These are phyloP conservation scores for Trichophyton mentagrophytes DNA, from an alignment of 2,329 filamentous ascomycete species.

Conservation along the genomic window DNA sequence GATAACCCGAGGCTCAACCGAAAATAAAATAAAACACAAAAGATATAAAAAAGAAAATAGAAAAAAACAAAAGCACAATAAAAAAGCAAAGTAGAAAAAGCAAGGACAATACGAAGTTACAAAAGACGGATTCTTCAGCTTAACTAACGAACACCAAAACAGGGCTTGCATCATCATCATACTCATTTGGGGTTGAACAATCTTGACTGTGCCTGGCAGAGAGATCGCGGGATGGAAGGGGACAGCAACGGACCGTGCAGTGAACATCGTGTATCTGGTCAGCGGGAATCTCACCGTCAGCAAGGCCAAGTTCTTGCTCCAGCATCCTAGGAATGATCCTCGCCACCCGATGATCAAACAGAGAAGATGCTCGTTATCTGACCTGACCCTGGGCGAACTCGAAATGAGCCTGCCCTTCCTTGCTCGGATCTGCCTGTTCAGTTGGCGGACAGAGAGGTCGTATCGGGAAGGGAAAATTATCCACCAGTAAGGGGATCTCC, in stretches of 20 bases:
- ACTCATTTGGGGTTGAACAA: background rate
- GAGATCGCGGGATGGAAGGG: background rate
- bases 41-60: background rate
- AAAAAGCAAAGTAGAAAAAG: background rate
- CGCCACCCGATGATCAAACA: background rate
- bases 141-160: background rate
- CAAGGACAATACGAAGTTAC: background rate
- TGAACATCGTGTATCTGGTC: background rate
- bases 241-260: background rate
- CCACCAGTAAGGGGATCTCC: constrained; percentile 1
- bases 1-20: background rate
- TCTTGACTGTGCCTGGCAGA: background rate
- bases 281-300: background rate
- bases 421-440: background rate
- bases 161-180: background rate
- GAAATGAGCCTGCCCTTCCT: background rate
- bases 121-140: background rate
- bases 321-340: background rate
- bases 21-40: background rate
- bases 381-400: background rate
- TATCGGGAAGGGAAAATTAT: constrained; percentile 4
- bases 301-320: background rate
- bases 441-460: background rate
- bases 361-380: background rate
- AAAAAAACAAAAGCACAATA: background rate